These are phyloP conservation scores for Ceratocystis lukuohia DNA, from an alignment of 2,329 filamentous ascomycete species.

Conservation along the genomic window DNA sequence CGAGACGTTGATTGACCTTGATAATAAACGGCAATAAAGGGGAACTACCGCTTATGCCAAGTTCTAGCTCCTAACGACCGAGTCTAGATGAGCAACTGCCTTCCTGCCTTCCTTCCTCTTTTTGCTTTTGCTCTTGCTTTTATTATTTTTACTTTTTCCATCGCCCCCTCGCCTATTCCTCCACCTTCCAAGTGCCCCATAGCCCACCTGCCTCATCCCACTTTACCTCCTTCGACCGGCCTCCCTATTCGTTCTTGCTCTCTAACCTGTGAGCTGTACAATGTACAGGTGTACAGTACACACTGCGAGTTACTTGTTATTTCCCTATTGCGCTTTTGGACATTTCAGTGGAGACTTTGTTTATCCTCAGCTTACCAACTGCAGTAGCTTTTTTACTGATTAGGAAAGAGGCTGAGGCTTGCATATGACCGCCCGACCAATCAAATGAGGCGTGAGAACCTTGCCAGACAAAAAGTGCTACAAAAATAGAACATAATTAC, in stretches of 20 bases:
- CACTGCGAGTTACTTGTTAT: background rate
- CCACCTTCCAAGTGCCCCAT: too few relatives aligned
- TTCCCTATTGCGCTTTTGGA: background rate
- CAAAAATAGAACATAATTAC: background rate
- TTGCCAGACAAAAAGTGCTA: background rate
- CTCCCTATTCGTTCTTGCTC: too few relatives aligned
- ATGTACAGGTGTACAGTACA: background rate
- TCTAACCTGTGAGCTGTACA: background rate
- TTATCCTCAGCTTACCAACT: slow-evolving; percentile 10
- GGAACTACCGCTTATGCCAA: background rate
- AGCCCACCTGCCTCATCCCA: too few relatives aligned
- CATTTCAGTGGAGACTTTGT: slow-evolving; percentile 1
- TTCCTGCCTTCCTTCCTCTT: background rate
- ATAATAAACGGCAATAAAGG: background rate
- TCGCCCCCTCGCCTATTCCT: too few relatives aligned
- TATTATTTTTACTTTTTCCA: too few relatives aligned
- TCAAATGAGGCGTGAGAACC: background rate
- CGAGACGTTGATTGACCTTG: background rate
- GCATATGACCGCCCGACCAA: slow-evolving; percentile 1
- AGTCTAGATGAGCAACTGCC: background rate
- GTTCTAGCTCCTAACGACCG: background rate
- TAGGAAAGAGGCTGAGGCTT: slow-evolving; percentile 17
- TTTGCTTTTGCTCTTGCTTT: background rate
- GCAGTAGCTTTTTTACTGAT: background rate
- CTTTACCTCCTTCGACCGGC: too few relatives aligned